Conservation (phyloP, 2,329 filamentous ascomycete genomes). For the Elsinoe australis region DNA sequence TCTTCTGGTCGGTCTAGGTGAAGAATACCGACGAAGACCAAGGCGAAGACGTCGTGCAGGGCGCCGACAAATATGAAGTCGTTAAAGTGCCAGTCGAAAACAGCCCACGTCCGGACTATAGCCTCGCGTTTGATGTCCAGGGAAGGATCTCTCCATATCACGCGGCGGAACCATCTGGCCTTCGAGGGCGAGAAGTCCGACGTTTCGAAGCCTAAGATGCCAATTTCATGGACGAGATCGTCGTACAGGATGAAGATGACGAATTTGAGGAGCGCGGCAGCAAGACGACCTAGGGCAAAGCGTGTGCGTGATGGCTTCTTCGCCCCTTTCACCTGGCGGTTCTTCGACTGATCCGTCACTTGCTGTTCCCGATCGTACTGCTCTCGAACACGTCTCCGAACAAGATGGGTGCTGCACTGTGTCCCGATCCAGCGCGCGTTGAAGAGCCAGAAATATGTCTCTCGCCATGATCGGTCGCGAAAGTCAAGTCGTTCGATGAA, state of each 20-base stretch:
- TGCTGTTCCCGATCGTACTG: neutral
- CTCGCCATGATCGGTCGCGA: neutral
- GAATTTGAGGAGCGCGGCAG: neutral
- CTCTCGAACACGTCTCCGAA: neutral
- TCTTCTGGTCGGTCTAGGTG: neutral
- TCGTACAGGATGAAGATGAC: neutral
- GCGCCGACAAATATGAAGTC: neutral
- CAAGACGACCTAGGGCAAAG: neutral
- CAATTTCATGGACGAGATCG: neutral
- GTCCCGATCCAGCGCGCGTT: conserved; percentile 2
- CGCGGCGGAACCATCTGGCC: neutral
- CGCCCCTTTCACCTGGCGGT: neutral
- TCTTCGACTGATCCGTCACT: neutral
- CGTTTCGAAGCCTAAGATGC: neutral
- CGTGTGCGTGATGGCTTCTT: neutral
- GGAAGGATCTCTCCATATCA: neutral
- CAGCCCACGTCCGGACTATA: neutral
- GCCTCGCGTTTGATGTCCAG: neutral
- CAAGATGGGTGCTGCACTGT: neutral
- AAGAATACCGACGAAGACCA: too few species aligned
- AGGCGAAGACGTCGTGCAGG: neutral
- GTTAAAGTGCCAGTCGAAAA: neutral
- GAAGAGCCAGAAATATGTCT: neutral
- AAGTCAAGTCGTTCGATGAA: neutral
- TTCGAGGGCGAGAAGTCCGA: neutral